phyloP scores from a whole-genome alignment of 2,329 filamentous ascomycete genomes.

The Calonectria honghensis region DNA sequence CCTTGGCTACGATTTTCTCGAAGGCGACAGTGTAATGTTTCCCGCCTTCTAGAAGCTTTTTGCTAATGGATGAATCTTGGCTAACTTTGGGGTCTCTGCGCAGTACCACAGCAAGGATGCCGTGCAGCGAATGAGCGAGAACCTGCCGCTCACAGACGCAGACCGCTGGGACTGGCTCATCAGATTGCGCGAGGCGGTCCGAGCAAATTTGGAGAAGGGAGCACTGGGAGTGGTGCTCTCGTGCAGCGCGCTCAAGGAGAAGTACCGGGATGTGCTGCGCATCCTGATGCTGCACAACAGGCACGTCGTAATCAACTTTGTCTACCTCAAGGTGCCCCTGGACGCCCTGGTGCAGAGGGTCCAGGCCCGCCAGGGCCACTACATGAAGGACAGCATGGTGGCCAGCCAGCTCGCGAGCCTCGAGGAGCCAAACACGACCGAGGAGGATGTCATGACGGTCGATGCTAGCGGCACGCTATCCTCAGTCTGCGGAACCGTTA shows the following conservation, averaged over 20 bases:
- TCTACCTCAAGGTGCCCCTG: constrained; percentile 28
- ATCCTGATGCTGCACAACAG: constrained; percentile 23
- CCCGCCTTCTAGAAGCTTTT: no score
- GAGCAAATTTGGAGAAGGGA: constrained; percentile 18
- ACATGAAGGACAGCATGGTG: constrained; percentile 34
- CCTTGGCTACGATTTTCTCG: constrained; percentile 21
- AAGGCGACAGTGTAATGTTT: constrained; percentile 18
- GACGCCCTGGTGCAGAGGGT: constrained; percentile 22
- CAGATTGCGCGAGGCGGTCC: constrained; percentile 26
- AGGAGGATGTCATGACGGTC: constrained; percentile 21
- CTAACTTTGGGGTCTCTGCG: background rate
- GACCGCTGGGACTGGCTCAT: constrained; percentile 35
- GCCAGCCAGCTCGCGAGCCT: constrained; percentile 27
- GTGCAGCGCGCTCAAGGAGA: constrained; percentile 25
- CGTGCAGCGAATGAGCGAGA: constrained; percentile 4
- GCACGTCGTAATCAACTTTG: constrained; percentile 25
- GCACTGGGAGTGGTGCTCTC: constrained; percentile 26
- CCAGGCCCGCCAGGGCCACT: constrained; percentile 14
- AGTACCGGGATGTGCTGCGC: constrained; percentile 36
- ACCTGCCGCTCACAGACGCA: constrained; percentile 26
- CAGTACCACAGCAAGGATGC: constrained; percentile 20
- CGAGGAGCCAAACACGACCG: constrained; percentile 18
- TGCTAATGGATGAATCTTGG: background rate
- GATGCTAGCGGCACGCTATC: constrained; percentile 15
- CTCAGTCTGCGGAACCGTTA: constrained; percentile 17